A percentile compares a stretch with the other conserved stretches of the same genome.
These are phyloP conservation scores for Aristolochia californica DNA, from an alignment of 164 flowering plant species.

Conservation along the genomic window DNA sequence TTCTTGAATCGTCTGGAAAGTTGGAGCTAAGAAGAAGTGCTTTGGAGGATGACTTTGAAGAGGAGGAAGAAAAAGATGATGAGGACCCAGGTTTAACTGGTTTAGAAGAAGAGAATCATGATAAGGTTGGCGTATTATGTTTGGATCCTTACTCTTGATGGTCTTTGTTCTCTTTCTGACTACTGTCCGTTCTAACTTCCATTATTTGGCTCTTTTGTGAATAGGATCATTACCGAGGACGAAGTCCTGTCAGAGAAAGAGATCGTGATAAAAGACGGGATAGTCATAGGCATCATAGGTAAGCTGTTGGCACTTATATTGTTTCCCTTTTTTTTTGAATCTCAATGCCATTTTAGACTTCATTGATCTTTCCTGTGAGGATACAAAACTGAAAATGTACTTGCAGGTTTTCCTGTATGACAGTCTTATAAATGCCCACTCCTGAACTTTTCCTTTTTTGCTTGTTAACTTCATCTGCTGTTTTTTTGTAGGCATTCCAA, in stretches of 20 bases:
- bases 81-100: constrained; percentile 51
- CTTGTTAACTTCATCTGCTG: too few species aligned
- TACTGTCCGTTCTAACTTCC: too few species aligned
- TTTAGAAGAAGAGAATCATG: constrained; percentile 38
- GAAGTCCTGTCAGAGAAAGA: constrained; percentile 81
- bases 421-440: background rate
- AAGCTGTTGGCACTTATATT: background rate
- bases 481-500: too few species aligned
- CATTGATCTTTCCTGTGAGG: background rate
- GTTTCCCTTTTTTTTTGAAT: background rate
- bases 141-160: too few species aligned
- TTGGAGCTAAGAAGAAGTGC: constrained; percentile 90
- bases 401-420: background rate
- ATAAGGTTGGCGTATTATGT: constrained; percentile 39
- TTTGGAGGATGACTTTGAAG: constrained; percentile 97
- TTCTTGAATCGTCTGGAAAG: constrained; percentile 60
- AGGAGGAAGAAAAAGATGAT: constrained; percentile 93
- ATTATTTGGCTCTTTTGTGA: background rate
- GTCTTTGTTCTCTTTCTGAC: too few species aligned
- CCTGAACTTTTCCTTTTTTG: too few species aligned
- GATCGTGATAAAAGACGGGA: constrained; percentile 86
- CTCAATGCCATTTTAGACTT: background rate
- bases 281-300: constrained; percentile 76
- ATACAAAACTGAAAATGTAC: background rate
- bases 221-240: constrained; percentile 71